Evolutionary conservation across 805 yeast species (phyloP).

Genomic region (Kurtzmaniella cleridarum): DNA sequence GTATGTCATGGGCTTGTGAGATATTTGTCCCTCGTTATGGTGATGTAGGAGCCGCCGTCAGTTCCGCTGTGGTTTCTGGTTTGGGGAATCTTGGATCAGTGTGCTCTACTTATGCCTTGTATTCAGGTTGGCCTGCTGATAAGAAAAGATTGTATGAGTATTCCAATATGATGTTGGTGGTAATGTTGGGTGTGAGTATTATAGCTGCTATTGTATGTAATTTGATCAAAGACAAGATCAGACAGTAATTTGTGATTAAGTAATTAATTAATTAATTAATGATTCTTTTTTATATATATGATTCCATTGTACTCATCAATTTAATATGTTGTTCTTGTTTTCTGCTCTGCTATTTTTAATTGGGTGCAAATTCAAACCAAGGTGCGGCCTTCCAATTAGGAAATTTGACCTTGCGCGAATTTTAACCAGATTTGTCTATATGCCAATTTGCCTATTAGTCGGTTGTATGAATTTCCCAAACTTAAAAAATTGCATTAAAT

Average conservation of each 20-base stretch:
- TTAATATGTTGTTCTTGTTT: too few species aligned
- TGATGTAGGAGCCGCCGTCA: conserved; percentile 79
- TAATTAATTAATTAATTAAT: too few species aligned
- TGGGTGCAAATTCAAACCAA: too few species aligned
- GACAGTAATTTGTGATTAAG: conserved; percentile 11
- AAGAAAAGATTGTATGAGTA: conserved; percentile 52
- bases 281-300: too few species aligned
- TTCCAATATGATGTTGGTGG: conserved; percentile 80
- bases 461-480: not conserved
- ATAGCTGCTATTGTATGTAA: conserved; percentile 35
- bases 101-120: conserved; percentile 78
- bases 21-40: conserved; percentile 68
- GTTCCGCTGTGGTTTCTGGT: conserved; percentile 80
- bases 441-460: not conserved
- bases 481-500: too few species aligned
- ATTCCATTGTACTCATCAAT: too few species aligned
- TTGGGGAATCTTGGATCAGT: conserved; percentile 85
- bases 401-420: not conserved
- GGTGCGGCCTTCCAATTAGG: too few species aligned
- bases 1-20: conserved; percentile 80
- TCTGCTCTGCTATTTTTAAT: too few species aligned
- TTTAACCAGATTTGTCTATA: not conserved
- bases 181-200: conserved; percentile 71
- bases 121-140: conserved; percentile 85
- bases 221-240: conserved; percentile 24